Evolutionary conservation across 805 yeast species (phyloP).

Genomic region (Wickerhamiella allomyrinae): DNA sequence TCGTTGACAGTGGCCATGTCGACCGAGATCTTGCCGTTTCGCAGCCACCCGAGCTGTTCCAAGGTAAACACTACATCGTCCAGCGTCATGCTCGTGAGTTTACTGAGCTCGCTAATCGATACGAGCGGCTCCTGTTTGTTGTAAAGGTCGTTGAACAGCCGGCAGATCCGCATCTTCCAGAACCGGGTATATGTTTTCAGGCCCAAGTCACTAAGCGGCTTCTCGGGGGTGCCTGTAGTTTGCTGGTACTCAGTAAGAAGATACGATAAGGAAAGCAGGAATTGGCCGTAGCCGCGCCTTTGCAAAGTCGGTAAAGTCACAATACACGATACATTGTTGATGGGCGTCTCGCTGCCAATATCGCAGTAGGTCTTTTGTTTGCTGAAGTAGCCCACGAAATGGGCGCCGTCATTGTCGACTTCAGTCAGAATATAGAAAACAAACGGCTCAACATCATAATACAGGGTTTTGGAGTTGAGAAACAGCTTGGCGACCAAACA

Average conservation of each 20-base stretch:
- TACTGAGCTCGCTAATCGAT: conserved; percentile 49
- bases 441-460: conserved; percentile 92
- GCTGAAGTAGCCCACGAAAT: conserved; percentile 88
- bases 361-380: conserved; percentile 43
- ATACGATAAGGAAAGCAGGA: conserved; percentile 82
- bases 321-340: conserved; percentile 80
- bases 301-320: conserved; percentile 80
- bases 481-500: conserved; percentile 83
- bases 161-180: conserved; percentile 62
- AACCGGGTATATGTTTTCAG: conserved; percentile 70
- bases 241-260: conserved; percentile 59
- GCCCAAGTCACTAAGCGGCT: conserved; percentile 82
- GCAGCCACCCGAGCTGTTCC: conserved; percentile 55
- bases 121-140: conserved; percentile 9
- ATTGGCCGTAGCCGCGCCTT: conserved; percentile 76
- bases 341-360: conserved; percentile 16
- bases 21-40: neutral
- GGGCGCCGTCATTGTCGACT: conserved; percentile 40
- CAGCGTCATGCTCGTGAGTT: conserved; percentile 68
- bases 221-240: conserved; percentile 85
- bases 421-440: conserved; percentile 77
- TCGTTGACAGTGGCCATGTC: neutral
- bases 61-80: conserved; percentile 80
- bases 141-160: conserved; percentile 25
- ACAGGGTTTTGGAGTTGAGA: conserved; percentile 78